Evolutionary conservation across 179 eudicot species (phyloP), one percentile per base, ranked within the genome.

Genomic region (Spergularia azorica): DNA sequence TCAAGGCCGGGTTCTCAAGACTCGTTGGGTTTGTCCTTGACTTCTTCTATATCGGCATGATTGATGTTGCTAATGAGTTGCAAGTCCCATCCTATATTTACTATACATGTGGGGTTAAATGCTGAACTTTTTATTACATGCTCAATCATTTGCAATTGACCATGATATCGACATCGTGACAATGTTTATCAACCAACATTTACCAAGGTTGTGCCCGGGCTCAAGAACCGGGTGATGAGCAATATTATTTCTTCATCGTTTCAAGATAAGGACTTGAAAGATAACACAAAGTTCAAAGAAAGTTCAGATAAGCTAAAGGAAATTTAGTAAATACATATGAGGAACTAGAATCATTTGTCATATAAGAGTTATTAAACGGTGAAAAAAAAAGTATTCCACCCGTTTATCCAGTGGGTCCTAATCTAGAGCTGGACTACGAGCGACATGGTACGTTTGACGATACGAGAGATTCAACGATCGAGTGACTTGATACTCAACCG

Each of bases 381-480:
- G 55, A 9, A 5, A 36, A 38, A 0, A 5, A 20, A 3, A 43
- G 6, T 0, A 20, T 80, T 15, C 91, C 91, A 0, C 76, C 79
- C 0, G 50, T 87, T 0, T 86, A 84, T 54, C 79, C 89, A 0
- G 83, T 87, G 18, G 94, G 92, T 12, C 94, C 91, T 2, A 39
- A 88, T 3, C 20, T 88, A 7, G 72, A 83, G 18, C 79, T 54
- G 16, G 8, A 12, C 60, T 4, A 12, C 70, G 0, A 14, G 32
- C 3, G 71, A 72, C 66, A 68, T 60, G 11, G 6, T 84, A 9
- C 84, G 82, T 3, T 7, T 15, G 0, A 59, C 41, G n/a, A 1
- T 78, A 3, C 13, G 71, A 5, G 68, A 55, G 18, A 75, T 74
- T 7, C 12, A 1, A 6, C 68, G 62, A 18, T 77, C 46, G 9